These are phyloP conservation scores for Panaeolus papilionaceus DNA, from an alignment of 768 basidiomycete genomes.

Conservation along the genomic window DNA sequence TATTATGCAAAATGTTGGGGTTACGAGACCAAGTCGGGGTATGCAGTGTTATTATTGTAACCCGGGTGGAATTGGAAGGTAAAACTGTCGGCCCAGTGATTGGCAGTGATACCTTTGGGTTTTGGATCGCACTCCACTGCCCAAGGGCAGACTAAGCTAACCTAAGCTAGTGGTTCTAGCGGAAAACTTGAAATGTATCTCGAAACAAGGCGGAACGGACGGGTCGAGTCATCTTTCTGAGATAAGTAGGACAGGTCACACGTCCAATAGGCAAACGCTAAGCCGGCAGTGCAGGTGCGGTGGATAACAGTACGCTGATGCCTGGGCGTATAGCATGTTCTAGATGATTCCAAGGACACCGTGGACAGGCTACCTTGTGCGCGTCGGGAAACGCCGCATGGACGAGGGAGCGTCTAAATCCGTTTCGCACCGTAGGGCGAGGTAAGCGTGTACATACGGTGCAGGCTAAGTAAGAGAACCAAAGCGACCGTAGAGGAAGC, in stretches of 20 bases:
- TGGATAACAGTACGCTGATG: no score
- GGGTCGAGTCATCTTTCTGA: no score
- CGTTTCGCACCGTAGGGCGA: conserved; percentile 9
- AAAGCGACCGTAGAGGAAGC: background rate
- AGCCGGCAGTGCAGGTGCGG: background rate
- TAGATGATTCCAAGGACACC: conserved; percentile 1
- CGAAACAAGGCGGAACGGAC: no score
- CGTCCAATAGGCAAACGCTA: background rate
- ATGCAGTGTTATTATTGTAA: background rate
- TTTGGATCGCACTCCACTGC: background rate
- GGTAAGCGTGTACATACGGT: background rate
- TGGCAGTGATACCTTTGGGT: background rate
- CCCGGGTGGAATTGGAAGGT: background rate
- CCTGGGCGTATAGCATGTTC: background rate
- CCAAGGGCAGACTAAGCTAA: background rate
- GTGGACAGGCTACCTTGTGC: background rate
- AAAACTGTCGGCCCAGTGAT: background rate
- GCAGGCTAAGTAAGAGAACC: background rate
- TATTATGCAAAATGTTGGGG: no score
- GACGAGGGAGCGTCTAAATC: conserved; percentile 2
- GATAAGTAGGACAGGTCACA: no score
- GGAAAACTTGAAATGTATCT: no score
- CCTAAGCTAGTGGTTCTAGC: no score
- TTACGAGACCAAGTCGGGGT: no score
- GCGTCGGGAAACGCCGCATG: conserved; percentile 5